Conservation (phyloP, 1,284 basidiomycete genomes). For the Athelia psychrophila region DNA sequence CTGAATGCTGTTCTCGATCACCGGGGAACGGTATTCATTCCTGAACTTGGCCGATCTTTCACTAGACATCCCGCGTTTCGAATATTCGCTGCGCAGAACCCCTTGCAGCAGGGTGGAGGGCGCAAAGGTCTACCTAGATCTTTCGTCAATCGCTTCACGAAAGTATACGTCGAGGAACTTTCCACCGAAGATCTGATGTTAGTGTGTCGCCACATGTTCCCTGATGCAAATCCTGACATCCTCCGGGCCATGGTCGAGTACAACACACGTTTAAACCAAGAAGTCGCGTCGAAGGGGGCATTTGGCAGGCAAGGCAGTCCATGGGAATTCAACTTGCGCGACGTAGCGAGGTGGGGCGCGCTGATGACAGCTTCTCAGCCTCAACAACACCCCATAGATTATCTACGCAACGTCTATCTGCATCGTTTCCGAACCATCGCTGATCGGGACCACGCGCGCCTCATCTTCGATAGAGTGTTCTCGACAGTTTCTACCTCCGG, state of each 20-base stretch:
- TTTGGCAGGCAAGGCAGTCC: conserved; percentile 89
- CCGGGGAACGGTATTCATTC: conserved; percentile 92
- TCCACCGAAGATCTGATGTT: conserved; percentile 75
- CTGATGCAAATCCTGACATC: conserved; percentile 49
- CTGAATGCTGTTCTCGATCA: conserved; percentile 97
- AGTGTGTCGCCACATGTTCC: conserved; percentile 80
- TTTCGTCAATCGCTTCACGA: conserved; percentile 97
- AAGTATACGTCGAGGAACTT: conserved; percentile 93
- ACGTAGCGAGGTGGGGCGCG: conserved; percentile 89
- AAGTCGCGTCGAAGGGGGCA: conserved; percentile 61
- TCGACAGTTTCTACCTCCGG: conserved; percentile 27
- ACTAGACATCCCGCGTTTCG: conserved; percentile 88
- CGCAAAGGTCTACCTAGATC: conserved; percentile 98
- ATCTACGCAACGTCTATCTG: conserved; percentile 75
- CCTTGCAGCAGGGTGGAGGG: conserved; percentile 93
- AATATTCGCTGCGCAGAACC: conserved; percentile 98
- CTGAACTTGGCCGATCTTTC: conserved; percentile 92
- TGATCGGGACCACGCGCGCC: conserved; percentile 64
- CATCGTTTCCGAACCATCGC: conserved; percentile 78
- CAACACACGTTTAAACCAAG: conserved; percentile 74
- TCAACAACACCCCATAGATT: conserved; percentile 57
- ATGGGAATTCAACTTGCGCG: conserved; percentile 99
- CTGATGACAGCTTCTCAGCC: conserved; percentile 41
- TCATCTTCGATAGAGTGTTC: conserved; percentile 68
- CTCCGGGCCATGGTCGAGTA: conserved; percentile 83